phyloP scores from a whole-genome alignment of 805 yeast species.

The Monosporozyma yasuniensis region DNA sequence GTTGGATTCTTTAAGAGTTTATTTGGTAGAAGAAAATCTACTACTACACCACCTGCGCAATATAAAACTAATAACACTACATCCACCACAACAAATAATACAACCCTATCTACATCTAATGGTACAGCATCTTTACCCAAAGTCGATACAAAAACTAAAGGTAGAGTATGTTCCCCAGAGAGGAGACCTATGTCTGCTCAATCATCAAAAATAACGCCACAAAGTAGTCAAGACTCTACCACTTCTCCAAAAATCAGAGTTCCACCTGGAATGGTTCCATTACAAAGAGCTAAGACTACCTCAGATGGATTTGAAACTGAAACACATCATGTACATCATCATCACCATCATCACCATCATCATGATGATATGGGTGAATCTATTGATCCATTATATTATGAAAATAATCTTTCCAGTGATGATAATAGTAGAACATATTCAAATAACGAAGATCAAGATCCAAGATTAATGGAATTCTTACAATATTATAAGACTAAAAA shows the following conservation, averaged over 20 bases:
- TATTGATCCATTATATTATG: not conserved
- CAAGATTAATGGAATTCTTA: slow-evolving; percentile 40
- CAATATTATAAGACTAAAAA: slow-evolving; percentile 29
- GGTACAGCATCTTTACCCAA: not conserved
- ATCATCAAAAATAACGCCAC: not conserved
- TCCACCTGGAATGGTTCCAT: slow-evolving; percentile 6
- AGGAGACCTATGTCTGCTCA: not conserved
- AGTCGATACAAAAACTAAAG: not conserved
- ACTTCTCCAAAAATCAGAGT: not conserved
- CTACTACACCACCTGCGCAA: not conserved
- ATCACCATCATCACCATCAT: slow-evolving; percentile 7
- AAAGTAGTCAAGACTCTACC: not conserved
- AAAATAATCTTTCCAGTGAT: slow-evolving; percentile 12
- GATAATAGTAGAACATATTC: not conserved
- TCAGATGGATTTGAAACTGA: slow-evolving; percentile 5
- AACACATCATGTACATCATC: not conserved
- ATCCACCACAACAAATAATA: not conserved
- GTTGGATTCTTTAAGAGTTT: slow-evolving; percentile 32
- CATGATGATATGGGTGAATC: not conserved
- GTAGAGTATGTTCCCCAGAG: not conserved
- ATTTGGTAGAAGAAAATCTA: slow-evolving; percentile 16
- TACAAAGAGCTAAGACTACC: slow-evolving; percentile 17
- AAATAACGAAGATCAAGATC: slow-evolving; percentile 18
- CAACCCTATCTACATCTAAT: no score
- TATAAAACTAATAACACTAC: not conserved